Base-by-base conservation (phyloP, 2,329 filamentous ascomycete species). In the Diaporthe destruens region DNA sequence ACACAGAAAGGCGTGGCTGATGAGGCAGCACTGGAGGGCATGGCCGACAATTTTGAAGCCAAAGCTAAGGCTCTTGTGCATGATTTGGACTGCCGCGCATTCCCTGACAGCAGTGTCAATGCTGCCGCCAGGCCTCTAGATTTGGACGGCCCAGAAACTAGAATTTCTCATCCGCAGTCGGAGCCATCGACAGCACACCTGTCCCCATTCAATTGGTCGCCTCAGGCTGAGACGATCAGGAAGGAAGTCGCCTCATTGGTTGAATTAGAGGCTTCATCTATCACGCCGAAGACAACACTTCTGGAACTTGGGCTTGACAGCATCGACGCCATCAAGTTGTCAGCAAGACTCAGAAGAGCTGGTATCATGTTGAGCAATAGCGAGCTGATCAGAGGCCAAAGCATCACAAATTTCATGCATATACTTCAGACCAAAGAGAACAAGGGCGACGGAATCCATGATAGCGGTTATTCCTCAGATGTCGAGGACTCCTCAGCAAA, bases 231-330 rank as follows among this genome's bases (percentile, higher is more conserved):
- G 1, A 75, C 75, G 0, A 83, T 97, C 8, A 88, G 89, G 34
- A 80, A 85, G 4, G 90, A 93, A 76, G 87, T 98, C 55, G 88
- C 92, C 1, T 77, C 79, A 0, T 83, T 98, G 6, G 89, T 91
- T 0, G 87, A 86, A 0, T 78, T 91, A 0, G 79, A 87, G 0
- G 79, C 81, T 3, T 79, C 85, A 1, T 81, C 86, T 0, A 83
- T 98, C 49, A 80, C 82, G 1, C 87, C 89, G 67, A 81, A 85
- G 8, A 90, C 89, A 0, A 92, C 92, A 0, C 89, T 98, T 14
- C 91, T 97, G 51, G 91, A 96, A 76, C 87, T 98, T 42, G 95
- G 95, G 0, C 87, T 98, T 8, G 96, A 98, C 83, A 98, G 95
- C 78, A 97, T 98, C 72, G 95, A 98, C 80, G 89, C 93, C 1